A percentile compares a stretch with the other conserved stretches of the same genome.
Evolutionary conservation across 1,139 yeast genomes (phyloP).

Genomic region (Hansenula lynferdii): DNA sequence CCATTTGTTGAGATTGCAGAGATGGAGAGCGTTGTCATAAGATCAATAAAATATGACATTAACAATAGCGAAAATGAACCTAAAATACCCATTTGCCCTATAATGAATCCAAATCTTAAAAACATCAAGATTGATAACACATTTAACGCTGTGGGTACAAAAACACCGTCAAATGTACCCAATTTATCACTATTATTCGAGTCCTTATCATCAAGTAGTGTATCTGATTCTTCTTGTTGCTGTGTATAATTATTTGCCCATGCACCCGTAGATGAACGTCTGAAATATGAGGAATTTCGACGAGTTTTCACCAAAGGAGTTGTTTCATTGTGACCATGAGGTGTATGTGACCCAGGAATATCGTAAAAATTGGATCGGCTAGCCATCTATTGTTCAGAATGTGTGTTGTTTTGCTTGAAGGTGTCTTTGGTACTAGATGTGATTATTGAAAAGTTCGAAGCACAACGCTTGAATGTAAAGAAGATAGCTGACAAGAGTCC

Average conservation of each 20-base stretch:
- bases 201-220: constrained; percentile 1
- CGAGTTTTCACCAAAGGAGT: constrained; percentile 19
- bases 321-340: constrained; percentile 16
- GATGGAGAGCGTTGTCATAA: constrained; percentile 66
- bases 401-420: too few relatives aligned
- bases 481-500: too few relatives aligned
- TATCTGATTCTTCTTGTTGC: not conserved
- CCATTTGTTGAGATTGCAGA: constrained; percentile 83
- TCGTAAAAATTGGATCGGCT: constrained; percentile 23
- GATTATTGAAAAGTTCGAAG: too few relatives aligned
- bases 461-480: too few relatives aligned
- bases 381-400: constrained; percentile 1
- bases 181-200: constrained; percentile 34
- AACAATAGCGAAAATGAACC: constrained; percentile 56
- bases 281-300: constrained; percentile 9
- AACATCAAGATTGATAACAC: constrained; percentile 81
- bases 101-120: constrained; percentile 70
- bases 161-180: constrained; percentile 75
- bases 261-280: constrained; percentile 8
- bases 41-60: constrained; percentile 60
- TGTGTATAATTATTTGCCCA: not conserved
- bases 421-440: too few relatives aligned
- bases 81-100: constrained; percentile 72
- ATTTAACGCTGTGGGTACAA: constrained; percentile 70
- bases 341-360: constrained; percentile 28